These are phyloP conservation scores for Rubroshorea leprosula DNA, from an alignment of 345 rosid genomes.

Conservation along the genomic window DNA sequence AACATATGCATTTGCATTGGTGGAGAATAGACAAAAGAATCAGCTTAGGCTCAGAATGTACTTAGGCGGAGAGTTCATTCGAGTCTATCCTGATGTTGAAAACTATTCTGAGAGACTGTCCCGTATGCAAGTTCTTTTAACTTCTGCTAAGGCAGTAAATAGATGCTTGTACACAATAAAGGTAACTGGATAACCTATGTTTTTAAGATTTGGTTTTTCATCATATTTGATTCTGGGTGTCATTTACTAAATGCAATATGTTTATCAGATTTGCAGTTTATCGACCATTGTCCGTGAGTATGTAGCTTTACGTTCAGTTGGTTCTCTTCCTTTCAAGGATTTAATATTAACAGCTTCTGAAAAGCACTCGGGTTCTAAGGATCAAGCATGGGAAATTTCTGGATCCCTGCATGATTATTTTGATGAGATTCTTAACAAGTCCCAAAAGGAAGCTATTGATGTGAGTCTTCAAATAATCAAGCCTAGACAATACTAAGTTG, in stretches of 20 bases:
- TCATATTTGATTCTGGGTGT: background rate
- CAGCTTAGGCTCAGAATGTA: conserved; percentile 81
- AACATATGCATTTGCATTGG: conserved; percentile 81
- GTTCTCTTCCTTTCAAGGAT: conserved; percentile 89
- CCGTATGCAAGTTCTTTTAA: conserved; percentile 50
- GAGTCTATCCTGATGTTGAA: conserved; percentile 35
- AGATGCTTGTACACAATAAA: conserved; percentile 61
- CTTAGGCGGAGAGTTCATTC: conserved; percentile 61
- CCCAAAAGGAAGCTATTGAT: conserved; percentile 82
- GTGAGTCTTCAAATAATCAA: conserved; percentile 37
- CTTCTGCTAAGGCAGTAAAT: conserved; percentile 39
- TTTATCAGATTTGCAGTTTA: conserved; percentile 74
- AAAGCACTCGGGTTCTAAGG: conserved; percentile 41
- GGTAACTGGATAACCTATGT: conserved; percentile 30
- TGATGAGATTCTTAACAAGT: conserved; percentile 59
- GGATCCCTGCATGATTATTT: conserved; percentile 52
- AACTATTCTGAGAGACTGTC: conserved; percentile 44
- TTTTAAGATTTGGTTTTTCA: background rate
- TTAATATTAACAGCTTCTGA: conserved; percentile 60
- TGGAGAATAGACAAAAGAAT: conserved; percentile 58
- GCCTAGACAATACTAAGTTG: background rate
- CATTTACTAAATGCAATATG: background rate
- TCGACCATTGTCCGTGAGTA: conserved; percentile 94
- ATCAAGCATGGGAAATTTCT: conserved; percentile 81
- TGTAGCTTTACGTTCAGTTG: conserved; percentile 62